Percentiles rank a stretch among this genome's conserved stretches.
phyloP scores from a whole-genome alignment of 257 asterid species.

The Salvia hispanica region DNA sequence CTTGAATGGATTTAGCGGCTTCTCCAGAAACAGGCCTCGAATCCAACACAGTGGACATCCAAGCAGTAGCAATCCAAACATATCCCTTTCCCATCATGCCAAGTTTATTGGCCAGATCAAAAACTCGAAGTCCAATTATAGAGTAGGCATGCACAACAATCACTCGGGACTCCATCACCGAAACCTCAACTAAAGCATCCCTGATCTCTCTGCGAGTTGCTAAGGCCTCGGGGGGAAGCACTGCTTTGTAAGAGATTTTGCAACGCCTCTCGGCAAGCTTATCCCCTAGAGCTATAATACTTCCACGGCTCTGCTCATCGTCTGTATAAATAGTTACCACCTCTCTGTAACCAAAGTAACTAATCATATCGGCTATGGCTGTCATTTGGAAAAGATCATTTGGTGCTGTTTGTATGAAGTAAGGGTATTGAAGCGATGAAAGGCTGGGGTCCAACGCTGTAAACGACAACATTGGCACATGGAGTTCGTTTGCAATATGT shows the following conservation, averaged over 20 bases:
- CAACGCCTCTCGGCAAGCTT: slow-evolving; percentile 63
- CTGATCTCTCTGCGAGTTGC: slow-evolving; percentile 43
- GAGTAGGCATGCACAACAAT: slow-evolving; percentile 60
- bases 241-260: slow-evolving; percentile 62
- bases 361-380: slow-evolving; percentile 72
- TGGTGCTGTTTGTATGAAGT: slow-evolving; percentile 79
- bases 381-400: slow-evolving; percentile 70
- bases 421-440: slow-evolving; percentile 81
- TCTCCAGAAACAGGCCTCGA: slow-evolving; percentile 40
- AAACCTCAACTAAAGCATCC: slow-evolving; percentile 44
- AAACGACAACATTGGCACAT: slow-evolving; percentile 79
- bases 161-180: slow-evolving; percentile 65
- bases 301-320: slow-evolving; percentile 71
- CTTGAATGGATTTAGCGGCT: slow-evolving; percentile 51
- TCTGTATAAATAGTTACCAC: slow-evolving; percentile 61
- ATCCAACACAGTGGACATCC: slow-evolving; percentile 78
- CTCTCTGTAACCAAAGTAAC: slow-evolving; percentile 60
- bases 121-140: slow-evolving; percentile 50
- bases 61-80: slow-evolving; percentile 81
- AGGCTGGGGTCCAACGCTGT: slow-evolving; percentile 79
- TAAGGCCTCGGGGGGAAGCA: slow-evolving; percentile 52
- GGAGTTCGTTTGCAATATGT: slow-evolving; percentile 81
- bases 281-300: slow-evolving; percentile 58
- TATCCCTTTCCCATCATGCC: slow-evolving; percentile 73
- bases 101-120: slow-evolving; percentile 58